phyloP scores from a whole-genome alignment of 116 monocot genomes.

The Cymodocea nodosa region DNA sequence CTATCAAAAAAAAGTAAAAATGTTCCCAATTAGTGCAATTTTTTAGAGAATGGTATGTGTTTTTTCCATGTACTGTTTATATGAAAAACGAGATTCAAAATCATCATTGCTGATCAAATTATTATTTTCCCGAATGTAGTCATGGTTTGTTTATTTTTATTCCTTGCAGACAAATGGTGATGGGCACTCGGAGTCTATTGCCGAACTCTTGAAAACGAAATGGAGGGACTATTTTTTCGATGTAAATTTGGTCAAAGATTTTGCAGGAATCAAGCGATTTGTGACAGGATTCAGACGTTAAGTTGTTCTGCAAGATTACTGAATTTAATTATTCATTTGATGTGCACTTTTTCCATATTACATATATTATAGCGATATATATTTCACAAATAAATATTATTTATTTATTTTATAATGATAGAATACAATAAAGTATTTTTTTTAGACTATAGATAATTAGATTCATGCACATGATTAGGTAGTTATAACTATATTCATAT shows the following conservation, averaged over 20 bases:
- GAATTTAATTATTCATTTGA: no score
- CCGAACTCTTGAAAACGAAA: conserved; percentile 30
- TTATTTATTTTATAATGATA: no score
- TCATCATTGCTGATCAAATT: not conserved
- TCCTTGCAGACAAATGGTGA: conserved; percentile 73
- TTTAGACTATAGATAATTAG: no score
- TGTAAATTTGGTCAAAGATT: conserved; percentile 41
- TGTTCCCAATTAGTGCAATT: not conserved
- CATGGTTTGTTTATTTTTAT: not conserved
- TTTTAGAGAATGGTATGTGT: not conserved
- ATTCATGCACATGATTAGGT: no score
- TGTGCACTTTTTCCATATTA: no score
- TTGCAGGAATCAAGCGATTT: conserved; percentile 63
- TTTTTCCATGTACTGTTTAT: not conserved
- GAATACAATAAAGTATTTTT: no score
- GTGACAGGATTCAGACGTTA: conserved; percentile 41
- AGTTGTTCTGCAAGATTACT: no score
- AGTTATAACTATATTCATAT: no score
- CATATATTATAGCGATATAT: no score
- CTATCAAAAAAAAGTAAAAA: not conserved
- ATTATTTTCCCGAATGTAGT: no score
- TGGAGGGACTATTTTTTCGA: conserved; percentile 32
- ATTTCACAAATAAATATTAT: no score
- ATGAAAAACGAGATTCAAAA: not conserved
- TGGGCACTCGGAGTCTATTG: conserved; percentile 53